Evolutionary conservation across 352 stramenopile genomes (phyloP), one percentile per base, ranked within the genome.

Genomic region (Pythium volutum): DNA sequence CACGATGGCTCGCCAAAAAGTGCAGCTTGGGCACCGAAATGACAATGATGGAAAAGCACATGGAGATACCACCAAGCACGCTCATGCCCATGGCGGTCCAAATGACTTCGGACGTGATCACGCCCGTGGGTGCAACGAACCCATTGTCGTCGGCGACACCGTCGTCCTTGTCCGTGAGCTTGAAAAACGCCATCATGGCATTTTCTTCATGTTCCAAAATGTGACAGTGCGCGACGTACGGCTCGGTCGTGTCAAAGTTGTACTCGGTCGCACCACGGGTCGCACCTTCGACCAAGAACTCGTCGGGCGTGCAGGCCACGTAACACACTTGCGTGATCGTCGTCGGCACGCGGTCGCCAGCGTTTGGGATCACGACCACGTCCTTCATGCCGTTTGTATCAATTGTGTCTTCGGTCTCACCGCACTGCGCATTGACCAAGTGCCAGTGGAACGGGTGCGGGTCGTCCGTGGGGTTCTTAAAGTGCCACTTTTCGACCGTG

Each of bases 151-250:
- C 69, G 12, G 74, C 66, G 7, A 43, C 59, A 29, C 62, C 70
- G 34, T 81, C 70, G 47, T 89, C 77, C 18, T 10, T 56, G 46
- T 83, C 75, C 25, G 67, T 83, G 41, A 89, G 49, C 63, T 84
- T 68, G 67, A 91, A 91, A 38, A 73, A 77, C 29, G 74, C 83
- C 67, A 89, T 76, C 82, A 89, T 91, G 55, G 60, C 63, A 69
- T 92, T 90, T 50, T 89, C 82, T 61, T 89, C 80, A 57, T 92
- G 82, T 58, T 92, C 82, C 15, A 92, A 55, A 33, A 88, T 88
- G 66, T 92, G 82, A 55, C 82, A 92, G 25, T 92, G 82, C 3
- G 81, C 80, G 20, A 92, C 69, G 57, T 92, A 90, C 26, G 80
- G 78, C 18, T 88, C 75, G 1, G 69, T 74, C 11, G 80, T 89